Evolutionary conservation across 352 stramenopile species (phyloP).

Genomic region (Globisporangium iwayamae): DNA sequence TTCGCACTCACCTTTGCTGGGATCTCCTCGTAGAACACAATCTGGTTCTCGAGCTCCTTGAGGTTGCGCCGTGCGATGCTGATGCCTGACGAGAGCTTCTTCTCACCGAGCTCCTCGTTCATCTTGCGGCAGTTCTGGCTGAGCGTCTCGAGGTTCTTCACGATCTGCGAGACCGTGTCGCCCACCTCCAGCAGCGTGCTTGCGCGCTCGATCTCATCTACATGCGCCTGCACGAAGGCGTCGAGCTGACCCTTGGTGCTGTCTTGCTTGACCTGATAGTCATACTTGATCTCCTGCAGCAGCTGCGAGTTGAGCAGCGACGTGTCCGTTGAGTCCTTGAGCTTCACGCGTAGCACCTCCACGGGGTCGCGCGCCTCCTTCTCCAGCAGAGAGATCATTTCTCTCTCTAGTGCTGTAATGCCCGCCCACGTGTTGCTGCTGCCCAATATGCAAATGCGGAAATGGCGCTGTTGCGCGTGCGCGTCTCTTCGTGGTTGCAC

Average conservation of each 20-base stretch:
- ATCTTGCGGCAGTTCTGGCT: constrained; percentile 65
- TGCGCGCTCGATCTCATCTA: constrained; percentile 84
- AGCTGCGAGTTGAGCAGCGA: constrained; percentile 82
- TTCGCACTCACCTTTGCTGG: constrained; percentile 37
- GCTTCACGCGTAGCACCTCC: constrained; percentile 74
- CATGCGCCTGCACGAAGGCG: constrained; percentile 68
- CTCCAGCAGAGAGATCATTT: constrained; percentile 81
- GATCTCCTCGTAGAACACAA: constrained; percentile 81
- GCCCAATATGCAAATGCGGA: not conserved
- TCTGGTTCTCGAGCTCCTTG: constrained; percentile 76
- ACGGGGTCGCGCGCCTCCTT: constrained; percentile 80
- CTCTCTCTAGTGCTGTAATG: not conserved
- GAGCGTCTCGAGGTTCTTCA: constrained; percentile 52
- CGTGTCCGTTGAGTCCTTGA: constrained; percentile 79
- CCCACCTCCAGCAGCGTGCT: constrained; percentile 67
- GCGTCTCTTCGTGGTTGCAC: not conserved
- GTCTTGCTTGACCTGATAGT: constrained; percentile 73
- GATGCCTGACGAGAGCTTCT: constrained; percentile 73
- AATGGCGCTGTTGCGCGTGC: not conserved
- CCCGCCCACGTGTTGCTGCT: not conserved
- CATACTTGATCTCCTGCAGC: constrained; percentile 82
- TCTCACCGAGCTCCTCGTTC: constrained; percentile 82
- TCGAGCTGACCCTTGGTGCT: constrained; percentile 70
- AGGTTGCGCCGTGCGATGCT: constrained; percentile 80
- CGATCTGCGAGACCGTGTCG: constrained; percentile 59